phyloP scores from a whole-genome alignment of 2,329 filamentous ascomycete species.

The Paracorniculantispora psalliotae region DNA sequence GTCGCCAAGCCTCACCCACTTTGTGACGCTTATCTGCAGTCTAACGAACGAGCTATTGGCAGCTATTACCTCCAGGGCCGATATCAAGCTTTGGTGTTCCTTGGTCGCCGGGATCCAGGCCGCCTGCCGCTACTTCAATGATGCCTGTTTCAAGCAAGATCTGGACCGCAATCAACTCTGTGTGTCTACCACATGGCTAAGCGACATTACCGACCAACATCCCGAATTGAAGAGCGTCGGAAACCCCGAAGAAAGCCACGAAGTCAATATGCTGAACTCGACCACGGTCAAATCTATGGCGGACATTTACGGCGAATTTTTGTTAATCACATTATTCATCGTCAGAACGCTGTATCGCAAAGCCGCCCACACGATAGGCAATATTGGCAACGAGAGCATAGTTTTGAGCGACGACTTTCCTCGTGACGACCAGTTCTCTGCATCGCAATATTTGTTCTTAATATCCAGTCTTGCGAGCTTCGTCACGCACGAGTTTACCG shows the following conservation, averaged over 20 bases:
- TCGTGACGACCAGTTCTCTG: slow-evolving; percentile 22
- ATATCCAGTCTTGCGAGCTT: slow-evolving; percentile 33
- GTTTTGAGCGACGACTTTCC: slow-evolving; percentile 29
- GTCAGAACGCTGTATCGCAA: slow-evolving; percentile 37
- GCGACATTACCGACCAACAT: slow-evolving; percentile 24
- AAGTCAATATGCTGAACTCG: slow-evolving; percentile 17
- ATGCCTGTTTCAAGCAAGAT: slow-evolving; percentile 32
- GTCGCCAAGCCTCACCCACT: slow-evolving; percentile 32
- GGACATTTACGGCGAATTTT: slow-evolving; percentile 27
- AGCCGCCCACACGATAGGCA: slow-evolving; percentile 28
- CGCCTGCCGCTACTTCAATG: slow-evolving; percentile 32
- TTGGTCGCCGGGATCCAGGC: slow-evolving; percentile 34
- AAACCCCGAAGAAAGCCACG: neutral
- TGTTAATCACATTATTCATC: slow-evolving; percentile 35
- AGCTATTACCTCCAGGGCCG: slow-evolving; percentile 28
- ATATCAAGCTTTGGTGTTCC: slow-evolving; percentile 32
- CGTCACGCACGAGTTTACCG: slow-evolving; percentile 32
- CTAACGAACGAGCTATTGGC: slow-evolving; percentile 32
- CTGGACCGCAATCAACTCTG: slow-evolving; percentile 19
- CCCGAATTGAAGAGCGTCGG: slow-evolving; percentile 23
- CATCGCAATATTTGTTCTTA: slow-evolving; percentile 32
- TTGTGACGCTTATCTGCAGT: slow-evolving; percentile 33
- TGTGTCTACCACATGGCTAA: slow-evolving; percentile 22
- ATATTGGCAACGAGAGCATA: slow-evolving; percentile 16
- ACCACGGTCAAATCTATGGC: slow-evolving; percentile 6